A percentile compares a stretch with the other conserved stretches of the same genome.
phyloP scores from a whole-genome alignment of 2,329 filamentous ascomycete species.

The Fusarium sp. region DNA sequence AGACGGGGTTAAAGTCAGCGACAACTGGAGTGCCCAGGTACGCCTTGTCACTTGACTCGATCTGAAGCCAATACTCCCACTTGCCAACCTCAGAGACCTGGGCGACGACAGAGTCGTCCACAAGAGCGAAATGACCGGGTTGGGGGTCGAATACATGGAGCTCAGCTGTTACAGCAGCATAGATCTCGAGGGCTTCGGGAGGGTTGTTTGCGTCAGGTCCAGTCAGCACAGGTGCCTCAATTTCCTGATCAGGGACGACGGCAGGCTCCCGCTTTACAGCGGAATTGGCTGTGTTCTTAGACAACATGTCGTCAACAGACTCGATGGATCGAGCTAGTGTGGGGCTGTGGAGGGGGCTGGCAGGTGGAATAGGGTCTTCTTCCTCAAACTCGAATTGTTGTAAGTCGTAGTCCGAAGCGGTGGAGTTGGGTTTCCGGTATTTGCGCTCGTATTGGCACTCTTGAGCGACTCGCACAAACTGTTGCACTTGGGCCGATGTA shows the following conservation, averaged over 20 bases:
- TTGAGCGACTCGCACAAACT: slow-evolving; percentile 86
- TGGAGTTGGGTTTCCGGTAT: slow-evolving; percentile 84
- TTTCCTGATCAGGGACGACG: slow-evolving; percentile 52
- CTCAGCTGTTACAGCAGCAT: slow-evolving; percentile 84
- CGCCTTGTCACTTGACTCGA: slow-evolving; percentile 80
- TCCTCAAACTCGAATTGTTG: slow-evolving; percentile 84
- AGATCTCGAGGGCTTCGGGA: slow-evolving; percentile 79
- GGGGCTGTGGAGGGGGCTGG: slow-evolving; percentile 74
- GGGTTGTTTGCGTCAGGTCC: slow-evolving; percentile 55
- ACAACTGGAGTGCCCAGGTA: slow-evolving; percentile 91
- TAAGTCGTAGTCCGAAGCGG: slow-evolving; percentile 86
- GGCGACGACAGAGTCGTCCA: slow-evolving; percentile 82
- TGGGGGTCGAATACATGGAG: slow-evolving; percentile 95
- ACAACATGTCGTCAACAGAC: slow-evolving; percentile 71
- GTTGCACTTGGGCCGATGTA: slow-evolving; percentile 78
- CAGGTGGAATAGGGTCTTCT: slow-evolving; percentile 75
- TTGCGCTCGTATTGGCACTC: slow-evolving; percentile 99
- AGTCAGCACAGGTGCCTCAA: slow-evolving; percentile 48
- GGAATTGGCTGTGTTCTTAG: slow-evolving; percentile 65
- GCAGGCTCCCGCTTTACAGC: slow-evolving; percentile 61
- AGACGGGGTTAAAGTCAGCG: slow-evolving; percentile 96
- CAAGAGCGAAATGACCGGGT: slow-evolving; percentile 85
- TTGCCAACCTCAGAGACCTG: slow-evolving; percentile 88
- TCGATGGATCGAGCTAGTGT: slow-evolving; percentile 68
- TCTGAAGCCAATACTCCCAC: slow-evolving; percentile 97